These are phyloP conservation scores for Tympanopsis confertula DNA, from an alignment of 2,329 filamentous ascomycete species.

Conservation along the genomic window DNA sequence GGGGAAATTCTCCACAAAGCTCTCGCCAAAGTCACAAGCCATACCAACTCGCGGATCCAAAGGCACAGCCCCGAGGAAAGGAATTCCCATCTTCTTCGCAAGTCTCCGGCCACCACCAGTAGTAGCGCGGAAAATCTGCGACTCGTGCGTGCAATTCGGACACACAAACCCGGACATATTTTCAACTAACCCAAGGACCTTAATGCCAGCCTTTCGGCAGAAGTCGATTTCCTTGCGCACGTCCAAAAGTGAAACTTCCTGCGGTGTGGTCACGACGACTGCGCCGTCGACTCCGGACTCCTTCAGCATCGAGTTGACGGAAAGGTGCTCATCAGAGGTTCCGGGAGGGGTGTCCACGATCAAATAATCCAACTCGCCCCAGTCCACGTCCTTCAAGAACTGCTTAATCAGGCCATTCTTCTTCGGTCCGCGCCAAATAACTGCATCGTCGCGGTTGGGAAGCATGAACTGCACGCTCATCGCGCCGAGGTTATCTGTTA, in stretches of 20 bases:
- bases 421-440: conserved; percentile 68
- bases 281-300: conserved; percentile 62
- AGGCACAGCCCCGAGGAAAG: conserved; percentile 59
- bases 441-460: conserved; percentile 59
- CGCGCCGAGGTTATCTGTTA: conserved; percentile 59
- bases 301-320: conserved; percentile 59
- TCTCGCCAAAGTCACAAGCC: conserved; percentile 66
- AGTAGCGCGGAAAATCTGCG: conserved; percentile 57
- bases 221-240: conserved; percentile 69
- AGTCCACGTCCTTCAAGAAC: conserved; percentile 66
- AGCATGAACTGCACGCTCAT: conserved; percentile 74
- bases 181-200: conserved; percentile 58
- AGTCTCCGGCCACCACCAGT: conserved; percentile 55
- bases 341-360: conserved; percentile 65
- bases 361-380: conserved; percentile 62
- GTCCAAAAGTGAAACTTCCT: conserved; percentile 60
- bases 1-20: conserved; percentile 60
- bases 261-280: conserved; percentile 60
- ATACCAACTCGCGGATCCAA: conserved; percentile 63
- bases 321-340: conserved; percentile 62
- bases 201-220: conserved; percentile 60
- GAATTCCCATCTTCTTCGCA: conserved; percentile 54
- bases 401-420: conserved; percentile 70
- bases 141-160: conserved; percentile 51
- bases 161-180: conserved; percentile 71